Evolutionary conservation across 768 basidiomycete genomes (phyloP), one percentile per base, ranked within the genome.

Genomic region (Suillus clintonianus): DNA sequence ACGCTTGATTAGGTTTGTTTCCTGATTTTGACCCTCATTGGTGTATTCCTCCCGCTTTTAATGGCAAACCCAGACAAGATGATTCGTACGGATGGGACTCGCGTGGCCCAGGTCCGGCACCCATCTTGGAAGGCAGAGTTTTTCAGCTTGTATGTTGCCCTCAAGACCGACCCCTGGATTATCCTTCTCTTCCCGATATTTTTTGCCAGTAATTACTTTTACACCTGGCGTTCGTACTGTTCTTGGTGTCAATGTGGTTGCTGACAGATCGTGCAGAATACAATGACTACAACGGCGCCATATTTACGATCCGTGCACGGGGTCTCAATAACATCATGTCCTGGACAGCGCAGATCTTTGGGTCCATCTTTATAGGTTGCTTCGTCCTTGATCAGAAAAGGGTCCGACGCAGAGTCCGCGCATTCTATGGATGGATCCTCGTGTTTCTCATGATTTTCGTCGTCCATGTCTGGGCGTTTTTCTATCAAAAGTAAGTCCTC

Each of bases 171-270:
- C 68, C 90, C 90, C 0, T 81, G 85, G 78, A 87, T 95, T 69
- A 32, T 93, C 9, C 76, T 92, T 4, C 85, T 93, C 37, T 91
- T 94, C 79, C 92, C 93, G 37, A 90, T 94, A 88, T 93, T 94
- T 76, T 84, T 92, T 61, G 85, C 89, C 6, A 89, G 87, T 59
- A 93, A 93, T 73, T 93, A 89, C 85, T 92, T 92, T 78, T 92
- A 91, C 70, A 86, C 91, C 13, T 92, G 90, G 90, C 90, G 90
- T 91, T 63, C 70, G 88, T 79, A 19, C 42, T 47, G 1, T 34
- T 39, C 19, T 51, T 15, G 15, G 15, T 4, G 32, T 22, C 50
- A n/a, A 19, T 11, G 51, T 50, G 15, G 62, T 65, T 42, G 34
- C 42, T n/a, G 42, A 60, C 60, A 15, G 61, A 53, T 24, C 55